Base-by-base conservation (phyloP, 768 basidiomycete species). In the Boletus pseudopeckii region DNA sequence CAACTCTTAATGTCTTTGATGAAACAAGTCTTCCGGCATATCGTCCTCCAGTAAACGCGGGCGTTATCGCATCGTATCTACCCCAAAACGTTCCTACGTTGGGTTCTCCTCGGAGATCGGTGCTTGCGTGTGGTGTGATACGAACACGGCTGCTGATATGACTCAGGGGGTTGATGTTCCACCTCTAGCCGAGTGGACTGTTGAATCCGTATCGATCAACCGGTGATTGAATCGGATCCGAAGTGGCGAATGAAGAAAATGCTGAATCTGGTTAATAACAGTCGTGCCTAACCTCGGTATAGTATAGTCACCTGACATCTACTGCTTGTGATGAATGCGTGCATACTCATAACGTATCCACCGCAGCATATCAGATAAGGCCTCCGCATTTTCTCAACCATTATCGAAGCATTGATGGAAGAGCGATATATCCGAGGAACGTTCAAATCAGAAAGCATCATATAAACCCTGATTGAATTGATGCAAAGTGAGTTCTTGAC, bases 381-480 rank as follows among this genome's bases (percentile, higher is more conserved):
- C 14, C 1, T 2, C 41, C 24, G 18, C 32, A 11, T 17, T 36
- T 24, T 50, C 45, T 39, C 34, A 33, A 20, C 33, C 11, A 33
- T 28, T 40, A 8, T 33, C 34, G 24, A 43, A 28, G 18, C 39
- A 24, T 46, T 39, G 26, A 52, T 30, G 26, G 47, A 51, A 51
- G 40, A 50, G 26, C 33, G 5, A 44, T 48, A 48, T 51, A 48
- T 57, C 54, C 59, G 58, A 61, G 47, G 53, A 37, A 32, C 4
- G 9, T 34, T 49, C 50, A 20, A 44, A 38, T 33, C 33, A 26
- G 36, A 44, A 44, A 20, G 42, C 15, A 28, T 36, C 30, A 24
- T n/a, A 45, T 30, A 24, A 14, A 46, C 38, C 39, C 37, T 44
- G 13, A 38, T 15, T 8, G 39, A 20, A 30, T 42, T 34, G 54